Evolutionary conservation across 2,329 filamentous ascomycete species (phyloP), one percentile per base, ranked within the genome.

Genomic region (Alternaria sp.): DNA sequence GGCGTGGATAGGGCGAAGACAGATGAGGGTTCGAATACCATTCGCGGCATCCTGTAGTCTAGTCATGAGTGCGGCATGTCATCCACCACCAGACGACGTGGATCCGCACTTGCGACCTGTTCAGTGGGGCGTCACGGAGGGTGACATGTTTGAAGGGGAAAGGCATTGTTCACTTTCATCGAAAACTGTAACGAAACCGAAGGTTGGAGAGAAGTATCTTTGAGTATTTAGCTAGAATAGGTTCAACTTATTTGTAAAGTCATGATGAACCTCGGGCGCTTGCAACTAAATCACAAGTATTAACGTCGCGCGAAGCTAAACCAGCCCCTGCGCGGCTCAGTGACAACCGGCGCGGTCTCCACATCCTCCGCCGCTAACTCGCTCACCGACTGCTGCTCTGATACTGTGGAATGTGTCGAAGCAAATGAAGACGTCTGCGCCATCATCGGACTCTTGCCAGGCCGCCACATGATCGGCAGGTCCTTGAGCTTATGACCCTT

Each of bases 21-120:
- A 90, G 3, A 91, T 91, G 15, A 93, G 84, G 8, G 89, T 90
- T 17, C 93, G 85, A 65, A 93, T 93, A 62, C 92, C 92, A 78
- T 93, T 94, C 83, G 93, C 91, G 26, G 90, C 91, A 66, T 94
- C 83, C 80, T 91, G 89, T 25, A 94, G 69, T 60, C 25, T 67
- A 9, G 68, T 66, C 13, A 75, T 74, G 13, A 61, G 62, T 46
- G 71, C 73, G 7, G 68, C 71, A 11, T 74, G 71, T 45, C 70
- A 74, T 67, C 49, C 54, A 12, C 43, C 47, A n/a, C 51, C 26
- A 19, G 66, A 61, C 44, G 64, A 66, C 3, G 44, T 61, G n/a
- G 45, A 65, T 21, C 40, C 63, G 6, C 52, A 61, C 6, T 44
- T 71, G 21, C n/a, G 60, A 23, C 65, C 64, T 10, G 59, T 77